phyloP scores from a whole-genome alignment of 306 rosid species.

The Quercus engelmannii region DNA sequence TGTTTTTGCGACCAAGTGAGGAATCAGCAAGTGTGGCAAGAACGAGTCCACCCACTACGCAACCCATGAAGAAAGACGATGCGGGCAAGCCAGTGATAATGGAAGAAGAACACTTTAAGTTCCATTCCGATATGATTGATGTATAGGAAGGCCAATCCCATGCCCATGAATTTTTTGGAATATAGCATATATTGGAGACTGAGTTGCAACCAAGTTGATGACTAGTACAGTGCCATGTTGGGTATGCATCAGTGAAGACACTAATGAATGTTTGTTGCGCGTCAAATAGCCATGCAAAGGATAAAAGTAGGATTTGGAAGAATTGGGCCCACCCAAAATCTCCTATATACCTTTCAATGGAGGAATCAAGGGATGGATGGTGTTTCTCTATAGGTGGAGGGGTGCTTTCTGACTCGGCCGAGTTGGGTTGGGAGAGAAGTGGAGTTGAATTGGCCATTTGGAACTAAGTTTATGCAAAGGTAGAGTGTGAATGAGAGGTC shows the following conservation, averaged over 20 bases:
- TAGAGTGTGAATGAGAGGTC: neutral
- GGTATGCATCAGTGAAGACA: slow-evolving; percentile 55
- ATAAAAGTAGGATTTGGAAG: slow-evolving; percentile 44
- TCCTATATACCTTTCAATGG: slow-evolving; percentile 41
- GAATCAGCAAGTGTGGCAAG: slow-evolving; percentile 57
- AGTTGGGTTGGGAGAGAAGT: slow-evolving; percentile 18
- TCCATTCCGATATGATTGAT: slow-evolving; percentile 56
- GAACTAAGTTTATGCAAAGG: neutral
- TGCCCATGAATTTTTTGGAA: slow-evolving; percentile 37
- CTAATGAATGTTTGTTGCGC: slow-evolving; percentile 60
- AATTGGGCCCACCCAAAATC: slow-evolving; percentile 45
- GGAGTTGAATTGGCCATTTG: slow-evolving; percentile 33
- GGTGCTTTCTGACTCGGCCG: slow-evolving; percentile 6
- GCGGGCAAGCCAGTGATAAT: slow-evolving; percentile 43
- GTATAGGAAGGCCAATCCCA: slow-evolving; percentile 43
- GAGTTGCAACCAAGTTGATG: neutral
- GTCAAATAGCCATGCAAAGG: slow-evolving; percentile 55
- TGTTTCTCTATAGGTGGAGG: neutral
- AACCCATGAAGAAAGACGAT: slow-evolving; percentile 55
- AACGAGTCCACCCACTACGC: slow-evolving; percentile 48
- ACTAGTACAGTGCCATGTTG: slow-evolving; percentile 45
- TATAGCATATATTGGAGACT: slow-evolving; percentile 31
- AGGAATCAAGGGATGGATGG: slow-evolving; percentile 47
- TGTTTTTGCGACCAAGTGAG: slow-evolving; percentile 53
- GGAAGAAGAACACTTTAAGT: slow-evolving; percentile 29